Conservation (phyloP, 2,329 filamentous ascomycete species). For the Dactylonectria estremocensis region DNA sequence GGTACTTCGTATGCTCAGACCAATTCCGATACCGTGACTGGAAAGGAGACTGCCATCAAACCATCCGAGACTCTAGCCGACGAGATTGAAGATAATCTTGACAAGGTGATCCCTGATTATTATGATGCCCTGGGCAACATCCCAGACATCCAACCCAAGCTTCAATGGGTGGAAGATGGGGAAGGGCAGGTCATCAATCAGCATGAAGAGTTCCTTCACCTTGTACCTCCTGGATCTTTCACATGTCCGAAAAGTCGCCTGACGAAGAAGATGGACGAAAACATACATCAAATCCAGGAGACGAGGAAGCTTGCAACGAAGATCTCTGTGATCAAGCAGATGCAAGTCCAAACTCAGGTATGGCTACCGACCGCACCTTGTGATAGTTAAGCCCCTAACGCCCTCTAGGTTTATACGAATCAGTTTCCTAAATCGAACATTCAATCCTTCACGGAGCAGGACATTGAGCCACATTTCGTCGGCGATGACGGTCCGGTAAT, state of each 20-base stretch:
- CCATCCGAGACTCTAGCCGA: slow-evolving; percentile 87
- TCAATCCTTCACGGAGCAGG: slow-evolving; percentile 88
- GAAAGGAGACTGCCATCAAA: slow-evolving; percentile 64
- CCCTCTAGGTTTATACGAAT: slow-evolving; percentile 87
- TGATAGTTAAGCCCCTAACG: slow-evolving; percentile 25
- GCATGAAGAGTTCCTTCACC: slow-evolving; percentile 84
- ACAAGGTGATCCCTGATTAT: slow-evolving; percentile 91
- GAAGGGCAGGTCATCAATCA: slow-evolving; percentile 92
- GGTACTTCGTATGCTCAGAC: slow-evolving; percentile 57
- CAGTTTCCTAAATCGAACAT: slow-evolving; percentile 98
- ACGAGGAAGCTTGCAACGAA: slow-evolving; percentile 96
- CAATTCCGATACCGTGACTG: slow-evolving; percentile 56
- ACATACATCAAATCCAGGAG: slow-evolving; percentile 96
- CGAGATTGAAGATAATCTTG: slow-evolving; percentile 92
- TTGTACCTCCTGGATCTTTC: slow-evolving; percentile 84
- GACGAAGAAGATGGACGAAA: slow-evolving; percentile 86
- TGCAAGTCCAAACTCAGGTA: slow-evolving; percentile 98
- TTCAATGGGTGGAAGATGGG: slow-evolving; percentile 91
- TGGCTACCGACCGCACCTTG: slow-evolving; percentile 37
- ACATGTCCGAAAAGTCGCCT: slow-evolving; percentile 81
- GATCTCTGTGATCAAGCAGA: slow-evolving; percentile 98
- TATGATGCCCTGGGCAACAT: slow-evolving; percentile 91
- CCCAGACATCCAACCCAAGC: slow-evolving; percentile 83
- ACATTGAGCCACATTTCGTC: slow-evolving; percentile 90
- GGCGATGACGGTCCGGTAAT: slow-evolving; percentile 92